phyloP scores from a whole-genome alignment of 2,329 filamentous ascomycete genomes.

The Corynespora cassiicola region DNA sequence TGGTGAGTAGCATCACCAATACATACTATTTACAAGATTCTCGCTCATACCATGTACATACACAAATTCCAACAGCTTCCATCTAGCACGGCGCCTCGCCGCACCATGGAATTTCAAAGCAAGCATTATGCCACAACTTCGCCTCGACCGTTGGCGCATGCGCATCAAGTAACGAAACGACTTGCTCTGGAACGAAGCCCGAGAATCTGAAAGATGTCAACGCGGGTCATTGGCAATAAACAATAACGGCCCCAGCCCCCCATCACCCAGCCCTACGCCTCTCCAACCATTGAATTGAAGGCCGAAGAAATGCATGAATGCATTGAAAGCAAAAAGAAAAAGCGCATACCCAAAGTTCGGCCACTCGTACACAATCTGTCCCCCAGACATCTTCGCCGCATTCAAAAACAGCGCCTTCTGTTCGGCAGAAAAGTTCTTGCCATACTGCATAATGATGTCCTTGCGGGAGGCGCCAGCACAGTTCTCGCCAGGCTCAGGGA shows the following conservation, averaged over 20 bases:
- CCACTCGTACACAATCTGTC: conserved; percentile 12
- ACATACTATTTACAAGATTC: no score
- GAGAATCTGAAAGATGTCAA: conserved; percentile 14
- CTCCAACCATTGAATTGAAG: neutral
- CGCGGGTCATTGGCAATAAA: neutral
- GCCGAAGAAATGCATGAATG: neutral
- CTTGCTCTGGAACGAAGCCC: conserved; percentile 18
- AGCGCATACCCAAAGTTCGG: conserved; percentile 16
- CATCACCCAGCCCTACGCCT: neutral
- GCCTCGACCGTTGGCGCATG: conserved; percentile 12
- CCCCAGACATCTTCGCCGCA: conserved; percentile 18
- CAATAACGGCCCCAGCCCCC: neutral
- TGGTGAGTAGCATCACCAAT: no score
- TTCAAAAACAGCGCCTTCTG: conserved; percentile 12
- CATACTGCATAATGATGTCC: conserved; percentile 24
- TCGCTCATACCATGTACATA: no score
- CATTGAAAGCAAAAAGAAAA: neutral
- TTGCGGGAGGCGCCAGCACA: conserved; percentile 17
- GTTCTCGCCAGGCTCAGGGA: conserved; percentile 12
- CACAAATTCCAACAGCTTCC: no score
- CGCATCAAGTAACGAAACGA: conserved; percentile 16
- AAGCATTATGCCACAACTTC: conserved; percentile 19
- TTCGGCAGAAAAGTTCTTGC: conserved; percentile 3
- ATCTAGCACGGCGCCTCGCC: conserved; percentile 27
- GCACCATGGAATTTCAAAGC: conserved; percentile 26